These are phyloP conservation scores for Botrytis byssoidea DNA, from an alignment of 2,329 filamentous ascomycete genomes.

Conservation along the genomic window DNA sequence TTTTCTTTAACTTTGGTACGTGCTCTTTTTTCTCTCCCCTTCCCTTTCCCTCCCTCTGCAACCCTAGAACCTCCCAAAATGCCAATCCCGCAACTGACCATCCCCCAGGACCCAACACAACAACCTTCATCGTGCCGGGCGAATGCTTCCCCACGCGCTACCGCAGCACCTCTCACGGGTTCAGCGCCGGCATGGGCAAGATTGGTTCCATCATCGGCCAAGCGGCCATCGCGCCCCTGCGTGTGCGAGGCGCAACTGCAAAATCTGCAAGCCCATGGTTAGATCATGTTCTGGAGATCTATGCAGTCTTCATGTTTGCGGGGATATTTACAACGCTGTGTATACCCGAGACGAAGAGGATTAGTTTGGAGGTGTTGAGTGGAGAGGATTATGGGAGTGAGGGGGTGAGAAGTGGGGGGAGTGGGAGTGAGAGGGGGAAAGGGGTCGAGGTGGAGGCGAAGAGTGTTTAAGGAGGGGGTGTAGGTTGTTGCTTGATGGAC, in stretches of 20 bases:
- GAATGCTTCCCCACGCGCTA: constrained; percentile 42
- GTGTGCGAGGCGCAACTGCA: constrained; percentile 43
- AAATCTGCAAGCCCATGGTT: constrained; percentile 49
- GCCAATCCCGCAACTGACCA: background rate
- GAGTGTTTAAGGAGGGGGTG: background rate
- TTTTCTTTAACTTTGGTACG: constrained; percentile 61
- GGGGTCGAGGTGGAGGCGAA: background rate
- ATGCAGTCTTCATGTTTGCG: constrained; percentile 76
- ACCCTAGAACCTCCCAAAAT: background rate
- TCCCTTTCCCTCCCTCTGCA: background rate
- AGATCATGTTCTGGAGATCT: constrained; percentile 73
- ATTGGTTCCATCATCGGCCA: constrained; percentile 40
- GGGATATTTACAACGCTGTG: constrained; percentile 67
- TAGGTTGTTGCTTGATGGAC: background rate
- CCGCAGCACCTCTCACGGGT: constrained; percentile 39
- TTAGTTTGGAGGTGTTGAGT: constrained; percentile 63
- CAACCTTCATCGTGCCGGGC: constrained; percentile 42
- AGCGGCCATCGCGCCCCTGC: constrained; percentile 56
- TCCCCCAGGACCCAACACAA: constrained; percentile 28
- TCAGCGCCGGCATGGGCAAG: constrained; percentile 41
- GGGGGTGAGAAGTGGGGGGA: background rate
- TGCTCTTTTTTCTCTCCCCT: no score
- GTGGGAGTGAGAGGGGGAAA: background rate
- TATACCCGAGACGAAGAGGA: constrained; percentile 74
- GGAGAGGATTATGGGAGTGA: background rate